Evolutionary conservation across 2,329 filamentous ascomycete species (phyloP), one percentile per base, ranked within the genome.

Genomic region (Fusarium newnesense): DNA sequence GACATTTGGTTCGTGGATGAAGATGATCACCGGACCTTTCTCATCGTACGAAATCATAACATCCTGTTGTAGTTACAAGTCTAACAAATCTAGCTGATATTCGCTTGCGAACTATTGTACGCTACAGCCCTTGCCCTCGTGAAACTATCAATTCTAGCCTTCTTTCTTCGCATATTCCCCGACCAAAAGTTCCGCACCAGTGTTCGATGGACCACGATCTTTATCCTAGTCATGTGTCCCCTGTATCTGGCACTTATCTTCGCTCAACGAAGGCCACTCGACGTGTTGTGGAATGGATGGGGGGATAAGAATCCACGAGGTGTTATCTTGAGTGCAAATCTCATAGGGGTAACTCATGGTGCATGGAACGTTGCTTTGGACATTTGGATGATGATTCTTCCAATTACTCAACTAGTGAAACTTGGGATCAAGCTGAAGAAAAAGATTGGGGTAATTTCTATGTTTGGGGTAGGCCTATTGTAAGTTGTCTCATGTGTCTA

Each of bases 151-250:
- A 65, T 69, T 0, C 13, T 70, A 1, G 36, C 44, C 10, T 70
- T 70, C n/a, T 70, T 65, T 21, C 42, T 70, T 9, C 60, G 65
- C 1, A 36, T 69, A 15, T 69, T 65, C 5, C 67, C 60, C 1
- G 53, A 64, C 18, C 7, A 11, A 12, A 56, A 3, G 1, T 69
- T 69, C 5, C 39, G 53, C 9, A 26, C 15, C 0, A 24, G n/a
- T 12, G 24, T 65, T 0, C 24, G 42, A 7, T 26, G 21, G 15
- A 70, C 67, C 1, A 34, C 34, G 0, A 28, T 5, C 7, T 39
- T 43, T 2, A 37, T 44, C 7, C 10, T 47, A 0, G 0, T 37
- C 4, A 39, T 47, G 7, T n/a, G 18, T 0, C 4, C 39, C 0
- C 2, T 28, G 11, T 57, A 40, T 4, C 6, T 57, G 0, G 6